Evolutionary conservation across 208 protist species (phyloP).

Genomic region (Wallacemonas sp.): DNA sequence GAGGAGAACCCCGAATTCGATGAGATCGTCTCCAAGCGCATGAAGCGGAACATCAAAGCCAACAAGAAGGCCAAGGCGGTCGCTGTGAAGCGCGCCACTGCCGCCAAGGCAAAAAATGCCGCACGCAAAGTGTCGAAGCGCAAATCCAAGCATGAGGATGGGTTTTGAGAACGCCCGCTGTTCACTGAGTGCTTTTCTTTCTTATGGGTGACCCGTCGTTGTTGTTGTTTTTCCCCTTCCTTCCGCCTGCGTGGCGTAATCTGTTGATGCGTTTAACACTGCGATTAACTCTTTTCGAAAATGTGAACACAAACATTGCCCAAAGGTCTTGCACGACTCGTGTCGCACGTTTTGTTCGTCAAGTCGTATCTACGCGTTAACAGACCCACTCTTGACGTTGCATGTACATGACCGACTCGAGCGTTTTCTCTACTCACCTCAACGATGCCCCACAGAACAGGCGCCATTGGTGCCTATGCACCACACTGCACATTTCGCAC

Average conservation of each 20-base stretch:
- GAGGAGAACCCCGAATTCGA: constrained; percentile 83
- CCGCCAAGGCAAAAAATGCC: constrained; percentile 44
- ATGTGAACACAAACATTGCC: too few relatives aligned
- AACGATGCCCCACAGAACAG: too few relatives aligned
- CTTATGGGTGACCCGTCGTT: constrained; percentile 14
- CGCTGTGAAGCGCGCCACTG: constrained; percentile 53
- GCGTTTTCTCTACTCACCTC: too few relatives aligned
- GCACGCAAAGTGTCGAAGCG: constrained; percentile 55
- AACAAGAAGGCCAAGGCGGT: constrained; percentile 75
- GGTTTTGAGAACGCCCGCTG: neutral
- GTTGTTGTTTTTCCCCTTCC: too few relatives aligned
- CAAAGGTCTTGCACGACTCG: too few relatives aligned
- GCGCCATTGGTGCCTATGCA: too few relatives aligned
- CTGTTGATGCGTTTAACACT: constrained; percentile 11
- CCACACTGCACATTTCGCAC: too few relatives aligned
- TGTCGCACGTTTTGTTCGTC: too few relatives aligned
- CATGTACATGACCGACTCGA: too few relatives aligned
- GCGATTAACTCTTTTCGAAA: constrained; percentile 13
- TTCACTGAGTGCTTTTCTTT: neutral
- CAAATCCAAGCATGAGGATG: constrained; percentile 33
- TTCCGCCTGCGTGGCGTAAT: constrained; percentile 10
- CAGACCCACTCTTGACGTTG: too few relatives aligned
- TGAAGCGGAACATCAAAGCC: constrained; percentile 80
- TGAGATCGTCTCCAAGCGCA: constrained; percentile 58
- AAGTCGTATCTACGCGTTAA: too few relatives aligned